Base-by-base conservation (phyloP, 2,329 filamentous ascomycete genomes). In the Colletotrichum chlorophyti region DNA sequence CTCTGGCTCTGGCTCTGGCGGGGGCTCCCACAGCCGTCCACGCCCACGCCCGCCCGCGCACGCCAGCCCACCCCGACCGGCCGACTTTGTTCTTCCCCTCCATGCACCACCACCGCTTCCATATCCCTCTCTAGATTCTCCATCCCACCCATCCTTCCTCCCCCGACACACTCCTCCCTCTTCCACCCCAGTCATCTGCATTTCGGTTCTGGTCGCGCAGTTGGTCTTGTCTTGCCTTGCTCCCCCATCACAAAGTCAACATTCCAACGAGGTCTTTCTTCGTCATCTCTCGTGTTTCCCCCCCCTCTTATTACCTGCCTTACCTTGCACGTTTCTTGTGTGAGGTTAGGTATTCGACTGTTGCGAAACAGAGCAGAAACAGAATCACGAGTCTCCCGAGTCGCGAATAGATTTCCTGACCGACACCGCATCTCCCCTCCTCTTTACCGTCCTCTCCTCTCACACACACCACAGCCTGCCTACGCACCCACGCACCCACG, bases 341-440 rank as follows among this genome's bases (percentile, higher is more conserved):
- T n/a, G n/a, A n/a, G n/a, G n/a, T n/a, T n/a, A n/a, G 46, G 24
- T 15, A 31, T 24, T 40, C 12, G 26, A 8, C 9, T 21, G 21
- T 41, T 46, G 27, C 57, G 57, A 60, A 57, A 57, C 57, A 32
- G 17, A 58, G 24, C 50, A 47, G 50, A 58, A 58, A 54, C 50
- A 48, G 11, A 35, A 47, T 32, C 46, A 45, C 55, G 35, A 48
- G 38, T 50, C 27, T 23, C 34, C 49, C 21, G 37, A 34, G 51
- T 55, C 51, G 34, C n/a, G 37, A 21, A 32, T 29, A 29, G 42
- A 27, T 19, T 34, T 49, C n/a, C 34, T 49, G 24, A 40, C 42
- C 55, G 55, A 52, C 53, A 31, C 53, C 38, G n/a, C 11, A 40
- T 40, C n/a, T 41, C 46, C 27, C 42, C 17, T 58, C 41, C n/a